phyloP scores from a whole-genome alignment of 495 filamentous ascomycete genomes.

The Podospora comata region DNA sequence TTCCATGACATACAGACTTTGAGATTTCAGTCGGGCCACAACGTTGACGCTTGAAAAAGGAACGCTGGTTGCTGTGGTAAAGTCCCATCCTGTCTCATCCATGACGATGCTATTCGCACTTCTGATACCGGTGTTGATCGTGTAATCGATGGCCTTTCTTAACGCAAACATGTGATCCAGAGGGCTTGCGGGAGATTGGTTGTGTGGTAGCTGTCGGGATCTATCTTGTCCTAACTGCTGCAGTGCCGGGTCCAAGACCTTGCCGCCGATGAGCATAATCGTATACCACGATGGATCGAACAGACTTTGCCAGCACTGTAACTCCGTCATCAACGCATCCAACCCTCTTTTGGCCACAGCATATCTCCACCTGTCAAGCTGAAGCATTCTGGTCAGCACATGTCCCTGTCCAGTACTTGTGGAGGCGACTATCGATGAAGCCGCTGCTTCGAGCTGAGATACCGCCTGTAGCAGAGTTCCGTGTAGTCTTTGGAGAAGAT shows the following conservation, averaged over 20 bases:
- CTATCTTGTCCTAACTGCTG: not conserved
- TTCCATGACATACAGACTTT: not conserved
- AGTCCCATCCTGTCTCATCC: not conserved
- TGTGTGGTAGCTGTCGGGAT: not conserved
- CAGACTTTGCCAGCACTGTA: not conserved
- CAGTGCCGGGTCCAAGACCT: not conserved
- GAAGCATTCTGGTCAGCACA: not conserved
- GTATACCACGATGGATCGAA: constrained; percentile 8
- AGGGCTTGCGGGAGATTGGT: not conserved
- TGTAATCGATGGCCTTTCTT: not conserved
- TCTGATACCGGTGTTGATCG: not conserved
- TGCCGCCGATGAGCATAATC: constrained; percentile 1
- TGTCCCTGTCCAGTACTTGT: not conserved
- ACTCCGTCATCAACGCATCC: not conserved
- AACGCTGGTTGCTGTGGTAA: not conserved
- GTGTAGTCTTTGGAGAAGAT: not conserved
- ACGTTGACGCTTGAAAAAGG: not conserved
- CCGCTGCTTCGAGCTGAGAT: not conserved
- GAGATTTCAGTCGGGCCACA: not conserved
- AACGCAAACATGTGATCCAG: constrained; percentile 1
- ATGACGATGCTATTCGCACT: not conserved
- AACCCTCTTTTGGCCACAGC: constrained; percentile 1
- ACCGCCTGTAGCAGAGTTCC: not conserved
- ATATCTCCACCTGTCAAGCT: constrained; percentile 7
- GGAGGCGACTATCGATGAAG: not conserved